A percentile compares a stretch with the other conserved stretches of the same genome.
These are phyloP conservation scores for Fusarium guadeloupense DNA, from an alignment of 2,329 filamentous ascomycete genomes.

Conservation along the genomic window DNA sequence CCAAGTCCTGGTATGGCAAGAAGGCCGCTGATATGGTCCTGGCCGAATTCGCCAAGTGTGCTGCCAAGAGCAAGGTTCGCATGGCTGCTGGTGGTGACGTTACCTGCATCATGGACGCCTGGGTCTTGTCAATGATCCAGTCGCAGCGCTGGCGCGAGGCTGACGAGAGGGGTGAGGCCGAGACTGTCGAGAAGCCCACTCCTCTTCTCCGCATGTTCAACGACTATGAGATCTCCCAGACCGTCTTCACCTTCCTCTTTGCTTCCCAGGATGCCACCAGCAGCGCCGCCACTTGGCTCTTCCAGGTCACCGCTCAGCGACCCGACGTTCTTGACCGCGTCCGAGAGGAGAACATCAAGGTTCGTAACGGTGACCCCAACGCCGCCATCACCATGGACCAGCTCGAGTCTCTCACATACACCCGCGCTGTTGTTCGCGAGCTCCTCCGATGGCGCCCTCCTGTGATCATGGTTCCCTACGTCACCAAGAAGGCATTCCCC, in stretches of 20 bases:
- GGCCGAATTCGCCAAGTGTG: constrained; percentile 87
- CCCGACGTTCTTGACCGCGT: constrained; percentile 92
- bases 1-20: constrained; percentile 97
- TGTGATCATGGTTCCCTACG: constrained; percentile 95
- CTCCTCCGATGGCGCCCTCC: constrained; percentile 93
- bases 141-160: constrained; percentile 84
- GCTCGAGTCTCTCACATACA: constrained; percentile 89
- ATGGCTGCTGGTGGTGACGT: constrained; percentile 89
- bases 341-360: constrained; percentile 85
- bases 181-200: constrained; percentile 80
- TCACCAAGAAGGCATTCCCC: constrained; percentile 94
- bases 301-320: constrained; percentile 92
- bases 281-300: constrained; percentile 92
- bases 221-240: constrained; percentile 92
- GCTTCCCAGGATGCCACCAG: constrained; percentile 97
- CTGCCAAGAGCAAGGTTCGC: constrained; percentile 90
- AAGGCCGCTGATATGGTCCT: constrained; percentile 94
- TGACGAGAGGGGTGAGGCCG: constrained; percentile 75
- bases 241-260: constrained; percentile 95
- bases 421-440: constrained; percentile 90
- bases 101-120: constrained; percentile 94
- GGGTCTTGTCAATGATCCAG: constrained; percentile 88
- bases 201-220: constrained; percentile 86
- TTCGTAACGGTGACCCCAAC: constrained; percentile 78
- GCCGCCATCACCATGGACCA: constrained; percentile 81